Base-by-base conservation (phyloP, 257 asterid genomes). In the Salvia hispanica region DNA sequence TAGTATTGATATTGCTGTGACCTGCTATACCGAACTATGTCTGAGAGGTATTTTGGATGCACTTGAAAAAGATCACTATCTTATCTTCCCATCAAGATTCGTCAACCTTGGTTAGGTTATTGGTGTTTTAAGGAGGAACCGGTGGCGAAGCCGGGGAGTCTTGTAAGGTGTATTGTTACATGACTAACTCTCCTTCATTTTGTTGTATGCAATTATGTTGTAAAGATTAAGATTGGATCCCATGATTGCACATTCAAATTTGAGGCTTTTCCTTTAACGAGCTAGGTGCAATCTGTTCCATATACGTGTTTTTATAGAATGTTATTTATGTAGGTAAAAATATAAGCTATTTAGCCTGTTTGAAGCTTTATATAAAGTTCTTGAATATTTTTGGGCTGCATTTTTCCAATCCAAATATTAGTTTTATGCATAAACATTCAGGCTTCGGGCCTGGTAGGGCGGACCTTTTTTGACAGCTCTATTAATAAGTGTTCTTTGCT, bases 181-280 rank as follows among this genome's bases (percentile, higher is more conserved):
- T 18, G 39, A 44, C 33, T 18, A 70, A 55, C 9, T 13, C 12
- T n/a, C 13, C 48, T n/a, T 13, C 56, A 15, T 15, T 9, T 61
- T 34, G 39, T 62, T 74, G 42, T 21, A 40, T 62, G 56, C 36
- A 13, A 42, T 46, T 61, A 28, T 21, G 18, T 66, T 6, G 28
- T 6, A 12, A 7, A 47, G 42, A 58, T 40, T 16, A 33, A 48
- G 2, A 39, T 28, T 14, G 39, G 52, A 3, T 39, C 45, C n/a
- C 57, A 9, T 7, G 25, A 13, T 11, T 6, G 12, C 12, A 36
- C 40, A 64, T 37, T 50, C 46, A 52, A 9, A 53, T 53, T 9
- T 53, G 36, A 25, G 36, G 58, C 15, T 18, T 18, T 3, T 10
- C 7, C 40, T 25, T 25, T 34, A 56, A 18, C 6, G 63, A 57